phyloP scores from a whole-genome alignment of 371 early-diverging fungal species.

The Mortierella sp. region DNA sequence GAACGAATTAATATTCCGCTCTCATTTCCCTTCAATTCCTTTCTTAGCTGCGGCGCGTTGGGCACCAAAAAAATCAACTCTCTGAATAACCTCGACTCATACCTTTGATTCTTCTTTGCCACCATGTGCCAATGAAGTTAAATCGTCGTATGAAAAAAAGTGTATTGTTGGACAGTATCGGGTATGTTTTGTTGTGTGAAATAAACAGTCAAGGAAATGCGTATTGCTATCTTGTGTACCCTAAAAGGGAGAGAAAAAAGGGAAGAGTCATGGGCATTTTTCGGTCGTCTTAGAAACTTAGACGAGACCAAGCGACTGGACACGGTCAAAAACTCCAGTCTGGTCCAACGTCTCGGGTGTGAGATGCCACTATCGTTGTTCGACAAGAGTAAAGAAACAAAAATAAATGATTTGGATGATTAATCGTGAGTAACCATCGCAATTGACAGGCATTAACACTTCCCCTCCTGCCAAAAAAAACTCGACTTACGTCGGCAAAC shows the following conservation, averaged over 20 bases:
- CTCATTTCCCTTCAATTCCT: too few relatives aligned
- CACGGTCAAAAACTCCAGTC: constrained; percentile 29
- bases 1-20: neutral
- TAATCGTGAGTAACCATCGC: constrained; percentile 4
- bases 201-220: neutral
- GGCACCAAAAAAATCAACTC: neutral
- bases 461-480: neutral
- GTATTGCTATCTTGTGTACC: neutral
- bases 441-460: neutral
- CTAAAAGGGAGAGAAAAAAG: neutral
- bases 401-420: neutral
- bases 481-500: constrained; percentile 35
- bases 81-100: constrained; percentile 2
- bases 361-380: constrained; percentile 20
- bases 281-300: constrained; percentile 3
- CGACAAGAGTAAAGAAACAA: neutral
- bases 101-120: neutral
- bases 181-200: too few relatives aligned
- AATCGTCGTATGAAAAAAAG: too few relatives aligned
- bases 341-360: constrained; percentile 35
- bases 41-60: too few relatives aligned
- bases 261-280: neutral
- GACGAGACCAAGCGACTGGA: constrained; percentile 21
- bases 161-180: too few relatives aligned
- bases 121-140: too few relatives aligned